Evolutionary conservation across 805 yeast genomes (phyloP), one percentile per base, ranked within the genome.

Genomic region (Alloascoidea hylecoeti): DNA sequence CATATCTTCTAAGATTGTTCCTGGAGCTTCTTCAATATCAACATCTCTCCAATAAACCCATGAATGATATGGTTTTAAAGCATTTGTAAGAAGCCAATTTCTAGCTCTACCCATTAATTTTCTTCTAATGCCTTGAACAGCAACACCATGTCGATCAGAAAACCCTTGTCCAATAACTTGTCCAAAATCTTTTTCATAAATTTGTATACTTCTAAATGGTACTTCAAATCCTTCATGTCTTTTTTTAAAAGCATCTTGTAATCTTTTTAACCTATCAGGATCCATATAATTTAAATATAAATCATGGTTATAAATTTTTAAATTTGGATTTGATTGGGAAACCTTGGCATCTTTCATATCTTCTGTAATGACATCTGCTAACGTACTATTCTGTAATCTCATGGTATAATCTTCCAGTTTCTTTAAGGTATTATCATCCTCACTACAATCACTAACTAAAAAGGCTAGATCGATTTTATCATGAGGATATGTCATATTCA

Each of bases 31-130:
- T 51, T 83, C 92, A 15, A 84, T 89, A 56, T 84, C 94, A 6
- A 83, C 92, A 61, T 84, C 94, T 60, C 94, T 64, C 95, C 95
- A 84, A 50, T 82, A 79, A 5, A 84, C 94, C 75, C 81, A 82
- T 3, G 92, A 76, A 52, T 84, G 95, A 53, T 83, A 76, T 1
- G 94, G 94, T 53, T 78, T 79, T 36, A 84, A 54, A 2, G 94
- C 88, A 5, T 78, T 83, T 1, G 83, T 64, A 53, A 83, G 71
- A 30, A 84, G 57, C 89, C 89, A 84, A 55, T 84, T 84, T 55
- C 95, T 66, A 4, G 94, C 94, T 45, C 79, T 66, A 1, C 89
- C 94, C 95, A 84, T 83, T 47, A 78, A 61, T 54, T 82, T 84
- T 52, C 95, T 64, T 56, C 95, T 66, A 30, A 92, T 92, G 9